A percentile compares a stretch with the other conserved stretches of the same genome.
Conservation (phyloP, 2,329 filamentous ascomycete species). For the Alternaria novae-zelandiae region DNA sequence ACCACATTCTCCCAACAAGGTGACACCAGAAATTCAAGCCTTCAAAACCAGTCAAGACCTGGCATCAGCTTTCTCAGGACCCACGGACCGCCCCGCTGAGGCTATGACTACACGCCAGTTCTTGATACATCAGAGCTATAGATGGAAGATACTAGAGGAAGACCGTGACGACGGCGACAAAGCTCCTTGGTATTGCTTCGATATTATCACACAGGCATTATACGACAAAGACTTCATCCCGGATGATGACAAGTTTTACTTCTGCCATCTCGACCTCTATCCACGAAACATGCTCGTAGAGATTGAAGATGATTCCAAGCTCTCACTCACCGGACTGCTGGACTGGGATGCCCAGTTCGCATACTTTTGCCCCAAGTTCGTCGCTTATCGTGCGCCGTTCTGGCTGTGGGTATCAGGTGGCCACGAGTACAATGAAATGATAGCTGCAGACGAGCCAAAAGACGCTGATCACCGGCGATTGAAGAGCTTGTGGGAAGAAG, state of each 20-base stretch:
- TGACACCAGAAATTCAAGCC: not conserved
- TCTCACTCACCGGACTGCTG: slow-evolving; percentile 27
- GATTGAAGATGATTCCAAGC: not conserved
- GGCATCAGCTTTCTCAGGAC: not conserved
- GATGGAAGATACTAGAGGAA: not conserved
- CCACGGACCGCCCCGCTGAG: not conserved
- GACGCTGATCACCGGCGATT: slow-evolving; percentile 19
- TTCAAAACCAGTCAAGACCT: rapidly evolving
- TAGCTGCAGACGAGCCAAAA: slow-evolving; percentile 9
- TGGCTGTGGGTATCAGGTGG: slow-evolving; percentile 22
- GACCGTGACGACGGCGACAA: not conserved
- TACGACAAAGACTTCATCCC: not conserved
- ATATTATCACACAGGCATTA: not conserved
- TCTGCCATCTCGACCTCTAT: slow-evolving; percentile 19
- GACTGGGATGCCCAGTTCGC: slow-evolving; percentile 31
- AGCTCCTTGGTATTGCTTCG: slow-evolving; percentile 7
- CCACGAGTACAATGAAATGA: slow-evolving; percentile 16
- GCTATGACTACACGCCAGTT: not conserved
- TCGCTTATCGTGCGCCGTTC: slow-evolving; percentile 20
- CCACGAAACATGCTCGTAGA: slow-evolving; percentile 29
- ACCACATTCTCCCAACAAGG: not conserved
- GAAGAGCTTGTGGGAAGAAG: not conserved
- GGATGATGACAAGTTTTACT: slow-evolving; percentile 12
- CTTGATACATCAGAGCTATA: not conserved
- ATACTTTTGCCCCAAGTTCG: slow-evolving; percentile 23